Conservation (phyloP, 148 eudicot species). For the Bassia scoparia region DNA sequence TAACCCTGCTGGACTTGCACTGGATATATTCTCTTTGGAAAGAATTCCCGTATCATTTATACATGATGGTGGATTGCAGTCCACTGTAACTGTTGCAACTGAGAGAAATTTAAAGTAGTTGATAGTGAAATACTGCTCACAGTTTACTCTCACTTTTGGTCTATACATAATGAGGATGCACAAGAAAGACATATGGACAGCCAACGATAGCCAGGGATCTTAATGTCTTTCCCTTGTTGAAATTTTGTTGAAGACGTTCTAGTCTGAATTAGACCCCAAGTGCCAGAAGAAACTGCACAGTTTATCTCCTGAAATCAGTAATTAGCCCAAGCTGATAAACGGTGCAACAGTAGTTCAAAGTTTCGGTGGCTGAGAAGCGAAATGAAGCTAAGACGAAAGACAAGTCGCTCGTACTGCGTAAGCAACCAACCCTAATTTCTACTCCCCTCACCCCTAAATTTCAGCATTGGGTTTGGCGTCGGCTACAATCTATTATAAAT, state of each 20-base stretch:
- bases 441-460: not conserved
- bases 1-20: conserved; percentile 80
- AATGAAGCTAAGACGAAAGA: conserved; percentile 88
- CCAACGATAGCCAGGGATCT: conserved; percentile 56
- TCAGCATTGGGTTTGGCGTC: too few relatives aligned
- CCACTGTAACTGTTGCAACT: conserved; percentile 69
- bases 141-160: conserved; percentile 88
- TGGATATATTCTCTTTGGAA: conserved; percentile 60
- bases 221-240: conserved; percentile 60
- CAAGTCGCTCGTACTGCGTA: conserved; percentile 93
- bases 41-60: conserved; percentile 41
- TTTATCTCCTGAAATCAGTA: too few relatives aligned
- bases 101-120: conserved; percentile 47
- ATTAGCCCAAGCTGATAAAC: conserved; percentile 44
- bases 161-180: conserved; percentile 63
- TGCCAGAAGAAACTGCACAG: conserved; percentile 63
- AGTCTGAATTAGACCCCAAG: conserved; percentile 58
- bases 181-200: conserved; percentile 44
- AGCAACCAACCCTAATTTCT: conserved; percentile 12
- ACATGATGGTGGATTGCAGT: conserved; percentile 35
- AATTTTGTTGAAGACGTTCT: conserved; percentile 65
- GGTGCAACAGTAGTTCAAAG: conserved; percentile 19
- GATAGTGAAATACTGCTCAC: conserved; percentile 33
- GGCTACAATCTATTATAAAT: too few relatives aligned
- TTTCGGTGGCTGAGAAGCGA: conserved; percentile 70